Evolutionary conservation across 2,329 filamentous ascomycete species (phyloP).

Genomic region (Epichloe festucae): DNA sequence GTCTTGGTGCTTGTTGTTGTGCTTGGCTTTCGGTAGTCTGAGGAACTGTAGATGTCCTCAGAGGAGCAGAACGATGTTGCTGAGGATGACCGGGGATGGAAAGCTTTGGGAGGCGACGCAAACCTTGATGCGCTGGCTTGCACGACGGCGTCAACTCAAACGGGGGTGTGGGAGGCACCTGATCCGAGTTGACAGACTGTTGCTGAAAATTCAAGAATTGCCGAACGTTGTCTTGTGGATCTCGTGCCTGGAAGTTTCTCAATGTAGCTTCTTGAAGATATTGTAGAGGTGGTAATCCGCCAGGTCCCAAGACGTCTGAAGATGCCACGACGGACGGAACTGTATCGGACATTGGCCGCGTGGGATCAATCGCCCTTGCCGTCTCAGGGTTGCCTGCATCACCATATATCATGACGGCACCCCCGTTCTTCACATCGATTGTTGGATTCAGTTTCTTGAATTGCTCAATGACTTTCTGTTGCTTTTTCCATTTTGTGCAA

Average conservation of each 20-base stretch:
- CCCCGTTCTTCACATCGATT: slow-evolving; percentile 38
- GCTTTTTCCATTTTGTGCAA: slow-evolving; percentile 69
- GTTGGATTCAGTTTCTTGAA: slow-evolving; percentile 66
- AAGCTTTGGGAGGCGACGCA: slow-evolving; percentile 48
- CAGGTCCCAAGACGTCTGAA: slow-evolving; percentile 74
- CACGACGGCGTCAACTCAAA: slow-evolving; percentile 47
- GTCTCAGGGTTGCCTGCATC: slow-evolving; percentile 67
- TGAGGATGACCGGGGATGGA: slow-evolving; percentile 37
- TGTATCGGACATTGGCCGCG: slow-evolving; percentile 60
- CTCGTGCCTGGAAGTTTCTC: slow-evolving; percentile 53
- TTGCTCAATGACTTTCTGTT: slow-evolving; percentile 63
- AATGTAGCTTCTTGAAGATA: slow-evolving; percentile 64
- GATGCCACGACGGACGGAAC: slow-evolving; percentile 79
- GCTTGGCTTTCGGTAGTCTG: slow-evolving; percentile 13
- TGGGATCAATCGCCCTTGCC: slow-evolving; percentile 39
- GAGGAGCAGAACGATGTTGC: slow-evolving; percentile 14
- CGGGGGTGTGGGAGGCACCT: slow-evolving; percentile 57
- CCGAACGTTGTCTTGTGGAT: slow-evolving; percentile 85
- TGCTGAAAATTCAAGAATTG: slow-evolving; percentile 85
- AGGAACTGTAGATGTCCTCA: slow-evolving; percentile 16
- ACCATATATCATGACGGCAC: slow-evolving; percentile 63
- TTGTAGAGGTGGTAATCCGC: slow-evolving; percentile 46
- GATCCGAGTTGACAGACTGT: slow-evolving; percentile 28
- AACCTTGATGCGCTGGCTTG: slow-evolving; percentile 37
- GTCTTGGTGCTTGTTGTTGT: slow-evolving; percentile 13